Evolutionary conservation across 441 rosid genomes (phyloP).

Genomic region (California macrophylla): DNA sequence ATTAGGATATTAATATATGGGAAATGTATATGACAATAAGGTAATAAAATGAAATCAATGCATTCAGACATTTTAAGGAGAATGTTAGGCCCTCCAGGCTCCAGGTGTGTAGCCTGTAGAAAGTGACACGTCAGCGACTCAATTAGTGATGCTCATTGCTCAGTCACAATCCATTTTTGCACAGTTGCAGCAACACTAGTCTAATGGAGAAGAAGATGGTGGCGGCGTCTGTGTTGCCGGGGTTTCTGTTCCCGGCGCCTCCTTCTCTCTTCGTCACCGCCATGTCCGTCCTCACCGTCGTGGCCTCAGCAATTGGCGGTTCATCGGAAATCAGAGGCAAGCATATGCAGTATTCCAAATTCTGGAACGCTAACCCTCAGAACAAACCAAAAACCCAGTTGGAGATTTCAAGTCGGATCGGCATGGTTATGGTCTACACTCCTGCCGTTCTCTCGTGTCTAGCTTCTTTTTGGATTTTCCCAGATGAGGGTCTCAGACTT

Average conservation of each 20-base stretch:
- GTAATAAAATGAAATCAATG: too few species aligned
- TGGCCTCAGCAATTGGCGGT: constrained; percentile 29
- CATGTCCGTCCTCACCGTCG: constrained; percentile 32
- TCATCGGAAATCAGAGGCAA: constrained; percentile 44
- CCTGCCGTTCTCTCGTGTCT: constrained; percentile 47
- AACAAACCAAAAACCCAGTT: neutral
- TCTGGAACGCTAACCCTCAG: constrained; percentile 19
- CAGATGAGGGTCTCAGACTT: constrained; percentile 39
- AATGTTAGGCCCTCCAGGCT: too few species aligned
- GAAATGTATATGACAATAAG: too few species aligned
- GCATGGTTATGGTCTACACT: constrained; percentile 51
- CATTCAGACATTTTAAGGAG: too few species aligned
- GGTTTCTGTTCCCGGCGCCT: constrained; percentile 32
- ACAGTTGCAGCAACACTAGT: too few species aligned
- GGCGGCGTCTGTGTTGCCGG: constrained; percentile 18
- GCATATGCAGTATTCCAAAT: constrained; percentile 59
- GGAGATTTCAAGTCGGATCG: constrained; percentile 36
- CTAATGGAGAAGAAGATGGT: neutral
- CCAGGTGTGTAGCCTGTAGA: too few species aligned
- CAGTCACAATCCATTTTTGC: too few species aligned
- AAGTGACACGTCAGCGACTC: too few species aligned
- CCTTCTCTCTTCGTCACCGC: constrained; percentile 31
- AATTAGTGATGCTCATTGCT: too few species aligned
- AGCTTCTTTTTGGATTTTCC: constrained; percentile 41
- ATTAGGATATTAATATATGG: too few species aligned